Base-by-base conservation (phyloP, 257 asterid species). In the Haberlea rhodopensis region DNA sequence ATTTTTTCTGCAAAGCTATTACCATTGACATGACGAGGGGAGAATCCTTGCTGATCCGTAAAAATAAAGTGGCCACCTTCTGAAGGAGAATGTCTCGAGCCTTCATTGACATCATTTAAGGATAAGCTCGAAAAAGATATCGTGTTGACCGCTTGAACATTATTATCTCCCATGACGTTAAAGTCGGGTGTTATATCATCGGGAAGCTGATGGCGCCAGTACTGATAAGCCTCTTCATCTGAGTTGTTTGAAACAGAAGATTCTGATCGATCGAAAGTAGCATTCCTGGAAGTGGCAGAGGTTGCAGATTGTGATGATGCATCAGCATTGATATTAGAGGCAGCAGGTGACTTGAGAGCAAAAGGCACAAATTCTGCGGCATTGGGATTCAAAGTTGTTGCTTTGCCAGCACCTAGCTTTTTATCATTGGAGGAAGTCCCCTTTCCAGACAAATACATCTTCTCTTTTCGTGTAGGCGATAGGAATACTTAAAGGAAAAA, bases 161-260 rank as follows among this genome's bases (percentile, higher is more conserved):
- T 84, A 23, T 81, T 96, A 48, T 76, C 66, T n/a, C 90, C 84
- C 88, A 80, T 79, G 70, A 69, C 75, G 54, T 88, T 84, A 67
- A 91, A 84, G 75, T 91, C 95, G 0, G 97, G 96, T 56, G 88
- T 88, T 49, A 91, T 84, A 78, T 91, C 97, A 63, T 88, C 96
- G 0, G 98, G 96, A 70, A 91, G 98, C 82, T 89, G 95, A 64
- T 70, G 82, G 26, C 70, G 76, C 98, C 96, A 88, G 32, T 81
- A 91, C 57, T 79, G 94, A 57, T 79, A 88, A 53, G 89, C 94
- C 78, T 91, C 98, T 19, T 88, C 96, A 57, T 91, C 98, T 6
- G 98, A 86, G 62, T 85, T 88, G 58, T 81, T 79, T 0, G 95
- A 82, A 71, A 68, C 68, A 21, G 88, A 91, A 26, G 96, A 91